These are phyloP conservation scores for Fistulinella prunicolor DNA, from an alignment of 768 basidiomycete species.

Conservation along the genomic window DNA sequence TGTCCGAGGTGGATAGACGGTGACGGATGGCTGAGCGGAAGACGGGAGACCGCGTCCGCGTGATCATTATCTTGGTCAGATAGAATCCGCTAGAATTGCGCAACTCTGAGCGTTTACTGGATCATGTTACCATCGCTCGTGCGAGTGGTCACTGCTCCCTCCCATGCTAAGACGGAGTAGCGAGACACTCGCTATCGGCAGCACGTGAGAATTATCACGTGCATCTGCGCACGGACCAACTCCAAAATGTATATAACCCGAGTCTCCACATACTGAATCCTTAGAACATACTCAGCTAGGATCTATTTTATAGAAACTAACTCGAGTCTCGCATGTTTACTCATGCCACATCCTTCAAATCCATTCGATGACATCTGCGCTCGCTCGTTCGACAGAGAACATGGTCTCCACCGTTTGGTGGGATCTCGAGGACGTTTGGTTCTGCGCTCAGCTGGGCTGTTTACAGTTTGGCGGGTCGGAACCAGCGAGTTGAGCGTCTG, in stretches of 20 bases:
- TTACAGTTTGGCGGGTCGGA: slow-evolving; percentile 25
- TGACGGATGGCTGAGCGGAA: slow-evolving; percentile 3
- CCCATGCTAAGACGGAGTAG: no score
- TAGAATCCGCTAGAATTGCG: neutral
- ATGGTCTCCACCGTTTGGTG: slow-evolving; percentile 34
- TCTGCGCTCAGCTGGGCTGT: slow-evolving; percentile 27
- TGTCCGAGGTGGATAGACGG: slow-evolving; percentile 14
- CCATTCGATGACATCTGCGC: slow-evolving; percentile 66
- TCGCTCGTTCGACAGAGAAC: slow-evolving; percentile 70
- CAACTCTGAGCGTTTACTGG: no score
- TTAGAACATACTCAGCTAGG: slow-evolving; percentile 79
- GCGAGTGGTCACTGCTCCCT: no score
- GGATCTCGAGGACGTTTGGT: slow-evolving; percentile 67
- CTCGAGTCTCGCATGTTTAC: slow-evolving; percentile 78
- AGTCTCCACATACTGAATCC: slow-evolving; percentile 25
- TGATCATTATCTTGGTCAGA: slow-evolving; percentile 2
- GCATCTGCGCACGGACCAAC: slow-evolving; percentile 36
- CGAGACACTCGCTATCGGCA: no score
- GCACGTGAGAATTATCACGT: slow-evolving; percentile 17
- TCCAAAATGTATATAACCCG: slow-evolving; percentile 33
- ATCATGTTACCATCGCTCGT: no score
- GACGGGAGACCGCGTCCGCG: slow-evolving; percentile 2
- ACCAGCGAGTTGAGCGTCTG: slow-evolving; percentile 59
- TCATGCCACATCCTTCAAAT: slow-evolving; percentile 71
- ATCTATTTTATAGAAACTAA: slow-evolving; percentile 80